Percentiles rank a stretch among this genome's conserved stretches.
These are phyloP conservation scores for Groenewaldozyma salmanticensis DNA, from an alignment of 805 yeast genomes.

Conservation along the genomic window DNA sequence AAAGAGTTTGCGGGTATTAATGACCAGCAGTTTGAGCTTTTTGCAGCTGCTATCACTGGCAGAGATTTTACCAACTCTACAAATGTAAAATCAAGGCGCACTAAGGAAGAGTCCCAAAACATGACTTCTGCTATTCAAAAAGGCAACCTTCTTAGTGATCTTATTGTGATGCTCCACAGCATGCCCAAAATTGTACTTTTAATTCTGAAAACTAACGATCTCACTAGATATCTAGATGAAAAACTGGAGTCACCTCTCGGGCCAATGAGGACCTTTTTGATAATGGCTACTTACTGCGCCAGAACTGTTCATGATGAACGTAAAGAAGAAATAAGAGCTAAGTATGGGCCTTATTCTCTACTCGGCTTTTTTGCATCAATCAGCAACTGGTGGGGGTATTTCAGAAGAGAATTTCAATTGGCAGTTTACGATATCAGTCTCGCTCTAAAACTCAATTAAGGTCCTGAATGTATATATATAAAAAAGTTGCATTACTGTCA, in stretches of 20 bases:
- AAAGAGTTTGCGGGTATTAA: constrained; percentile 65
- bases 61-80: constrained; percentile 73
- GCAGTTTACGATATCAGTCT: constrained; percentile 29
- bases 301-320: constrained; percentile 64
- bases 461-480: neutral
- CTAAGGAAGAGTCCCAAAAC: constrained; percentile 49
- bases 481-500: constrained; percentile 2
- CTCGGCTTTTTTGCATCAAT: constrained; percentile 19
- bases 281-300: constrained; percentile 87
- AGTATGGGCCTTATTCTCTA: constrained; percentile 14
- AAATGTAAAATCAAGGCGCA: constrained; percentile 43
- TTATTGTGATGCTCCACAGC: constrained; percentile 67
- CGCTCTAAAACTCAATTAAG: constrained; percentile 8
- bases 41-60: constrained; percentile 93
- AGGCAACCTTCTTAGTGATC: constrained; percentile 55
- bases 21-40: constrained; percentile 70
- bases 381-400: constrained; percentile 26
- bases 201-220: constrained; percentile 87
- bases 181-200: constrained; percentile 82
- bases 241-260: constrained; percentile 73
- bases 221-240: constrained; percentile 84
- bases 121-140: constrained; percentile 54
- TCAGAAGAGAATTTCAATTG: constrained; percentile 27
- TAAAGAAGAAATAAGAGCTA: constrained; percentile 29
- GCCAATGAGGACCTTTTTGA: constrained; percentile 74